Evolutionary conservation across 2,329 filamentous ascomycete genomes (phyloP), one percentile per base, ranked within the genome.

Genomic region (Alternaria viburni): DNA sequence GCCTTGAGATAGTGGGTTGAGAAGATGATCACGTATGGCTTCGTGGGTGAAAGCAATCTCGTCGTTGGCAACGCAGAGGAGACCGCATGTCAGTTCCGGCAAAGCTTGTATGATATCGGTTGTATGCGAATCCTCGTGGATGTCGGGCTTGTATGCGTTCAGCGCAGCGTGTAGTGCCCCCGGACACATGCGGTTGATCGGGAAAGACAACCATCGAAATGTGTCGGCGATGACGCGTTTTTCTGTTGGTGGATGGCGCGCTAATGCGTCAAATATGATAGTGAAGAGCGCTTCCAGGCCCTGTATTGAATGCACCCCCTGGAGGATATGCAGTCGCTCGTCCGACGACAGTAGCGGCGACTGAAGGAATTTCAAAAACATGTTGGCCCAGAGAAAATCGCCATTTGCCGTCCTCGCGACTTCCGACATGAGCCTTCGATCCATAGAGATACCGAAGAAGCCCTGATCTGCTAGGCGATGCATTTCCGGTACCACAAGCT

Each of bases 391-490:
- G 8, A 77, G 61, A 54, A 78, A 77, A n/a, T 69, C 59, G 7
- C 75, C 74, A 25, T 72, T 64, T n/a, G 72, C 65, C 45, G 54
- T 54, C 15, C 57, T 52, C 11, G 72, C 68, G 13, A 74, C 54
- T 10, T 66, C 43, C 9, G 64, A 25, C 26, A 76, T 70, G 4
- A 72, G 54, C 2, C 57, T 57, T n/a, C 69, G 69, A 46, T 76
- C 70, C 69, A 76, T 70, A 3, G 55, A 69, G 36, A 74, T 73
- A 1, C 72, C 74, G 52, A 76, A 77, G 57, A 67, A 77, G 6
- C 75, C 75, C 61, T 75, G 69, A 30, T 74, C 69, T 12, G 72
- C 73, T 61, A 78, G 66, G 9, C 61, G 64, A 23, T 67, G 65
- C n/a, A 78, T 56, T 11, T 69, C 67, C 36, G 66, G 62, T 8